Base-by-base conservation (phyloP, 139 green algal genomes). In the Ulvella scutata region DNA sequence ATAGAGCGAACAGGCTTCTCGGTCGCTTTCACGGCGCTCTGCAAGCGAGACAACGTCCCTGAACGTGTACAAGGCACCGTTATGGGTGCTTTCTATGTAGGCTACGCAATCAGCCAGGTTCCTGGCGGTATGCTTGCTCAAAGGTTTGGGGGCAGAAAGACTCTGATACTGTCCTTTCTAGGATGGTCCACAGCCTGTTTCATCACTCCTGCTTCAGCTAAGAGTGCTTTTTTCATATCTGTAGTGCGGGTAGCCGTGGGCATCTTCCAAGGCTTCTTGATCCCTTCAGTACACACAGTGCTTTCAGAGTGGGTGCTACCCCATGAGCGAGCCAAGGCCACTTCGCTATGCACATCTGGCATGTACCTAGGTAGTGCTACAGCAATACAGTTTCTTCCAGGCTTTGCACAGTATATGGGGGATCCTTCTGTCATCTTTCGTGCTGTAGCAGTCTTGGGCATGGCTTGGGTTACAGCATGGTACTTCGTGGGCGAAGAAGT, bases 331-430 rank as follows among this genome's bases (percentile, higher is more conserved):
- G 91, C 91, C 0, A 83, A 85, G 1, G 87, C 91, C 1, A 89
- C 96, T 4, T 97, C 90, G 4, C 84, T 98, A 0, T 92, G 89
- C n/a, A 99, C 93, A 2, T 96, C 89, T 29, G 94, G 94, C 75
- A 98, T 99, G 93, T 99, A 99, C 88, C 80, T 99, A 20, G 94
- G 94, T 6, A 95, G 90, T 9, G 93, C 94, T 0, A 78, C 80
- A 0, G 89, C 92, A 38, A 97, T 98, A 89, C 84, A 92, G 67
- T 43, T 92, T 26, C 80, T 98, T 72, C 94, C 95, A 9, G 79
- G 37, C 1, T 13, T 97, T 2, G 87, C 87, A 1, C 74, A 74
- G 0, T 7, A 28, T 4, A 78, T 84, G 2, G 91, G 91, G 0
- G 51, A 67, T 26, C 76, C 93, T 0, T 74, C 79, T 6, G 78